These are phyloP conservation scores for Podospora conica DNA, from an alignment of 495 filamentous ascomycete species.

Conservation along the genomic window DNA sequence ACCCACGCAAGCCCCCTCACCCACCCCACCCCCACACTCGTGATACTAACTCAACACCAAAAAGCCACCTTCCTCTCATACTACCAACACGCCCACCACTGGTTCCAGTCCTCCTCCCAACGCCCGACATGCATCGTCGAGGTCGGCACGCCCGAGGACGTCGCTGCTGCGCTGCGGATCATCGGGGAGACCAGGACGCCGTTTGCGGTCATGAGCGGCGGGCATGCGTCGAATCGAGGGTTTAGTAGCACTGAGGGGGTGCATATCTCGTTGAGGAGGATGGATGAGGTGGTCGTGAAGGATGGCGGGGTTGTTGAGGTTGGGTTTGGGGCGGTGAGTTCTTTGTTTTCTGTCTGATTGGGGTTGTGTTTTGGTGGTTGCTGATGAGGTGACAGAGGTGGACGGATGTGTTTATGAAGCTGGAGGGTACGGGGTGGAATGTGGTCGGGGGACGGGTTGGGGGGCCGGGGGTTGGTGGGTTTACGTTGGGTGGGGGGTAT, in stretches of 20 bases:
- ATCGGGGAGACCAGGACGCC: conserved; percentile 15
- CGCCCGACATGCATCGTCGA: conserved; percentile 18
- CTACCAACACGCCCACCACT: conserved; percentile 11
- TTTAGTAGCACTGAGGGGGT: conserved; percentile 28
- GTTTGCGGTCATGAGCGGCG: conserved; percentile 44
- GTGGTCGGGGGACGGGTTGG: conserved; percentile 21
- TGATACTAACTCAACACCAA: background rate
- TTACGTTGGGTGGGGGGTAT: conserved; percentile 27
- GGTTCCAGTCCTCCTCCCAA: conserved; percentile 21
- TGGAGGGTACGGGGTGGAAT: conserved; percentile 17
- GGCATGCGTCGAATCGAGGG: conserved; percentile 31
- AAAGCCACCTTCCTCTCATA: background rate
- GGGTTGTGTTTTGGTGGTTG: too few species aligned
- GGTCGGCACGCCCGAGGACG: conserved; percentile 12
- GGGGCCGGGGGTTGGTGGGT: conserved; percentile 24
- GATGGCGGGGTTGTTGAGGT: conserved; percentile 41
- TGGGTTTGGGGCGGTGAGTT: conserved; percentile 25
- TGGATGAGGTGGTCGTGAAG: conserved; percentile 23
- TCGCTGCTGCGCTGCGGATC: conserved; percentile 19
- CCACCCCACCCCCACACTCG: background rate
- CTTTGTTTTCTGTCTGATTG: background rate
- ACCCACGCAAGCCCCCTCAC: background rate
- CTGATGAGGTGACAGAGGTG: conserved; percentile 10
- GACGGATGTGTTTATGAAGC: conserved; percentile 16
- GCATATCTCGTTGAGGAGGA: conserved; percentile 24